Percentiles rank a stretch among this genome's conserved stretches.
Conservation (phyloP, 768 basidiomycete species). For the Suillus placidus region DNA sequence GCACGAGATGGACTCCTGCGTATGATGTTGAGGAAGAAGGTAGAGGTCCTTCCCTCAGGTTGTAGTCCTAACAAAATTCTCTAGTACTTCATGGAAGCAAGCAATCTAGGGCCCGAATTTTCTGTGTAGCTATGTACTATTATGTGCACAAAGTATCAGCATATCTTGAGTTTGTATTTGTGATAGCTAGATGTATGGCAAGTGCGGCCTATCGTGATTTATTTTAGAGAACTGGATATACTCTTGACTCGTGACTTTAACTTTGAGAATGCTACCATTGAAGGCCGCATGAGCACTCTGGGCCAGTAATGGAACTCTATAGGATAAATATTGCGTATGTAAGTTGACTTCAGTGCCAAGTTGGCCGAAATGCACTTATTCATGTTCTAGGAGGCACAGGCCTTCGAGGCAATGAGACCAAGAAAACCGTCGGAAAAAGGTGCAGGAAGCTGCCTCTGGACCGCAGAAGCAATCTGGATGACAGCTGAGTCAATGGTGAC, state of each 20-base stretch:
- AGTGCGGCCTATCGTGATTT: neutral
- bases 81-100: neutral
- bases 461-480: slow-evolving; percentile 4
- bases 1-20: neutral
- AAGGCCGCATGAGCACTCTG: too few species aligned
- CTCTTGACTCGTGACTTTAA: neutral
- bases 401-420: slow-evolving; percentile 42
- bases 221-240: neutral
- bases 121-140: neutral
- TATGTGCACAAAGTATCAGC: neutral
- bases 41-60: neutral
- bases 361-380: slow-evolving; percentile 41
- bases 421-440: slow-evolving; percentile 58
- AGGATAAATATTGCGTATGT: neutral
- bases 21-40: neutral
- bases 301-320: neutral
- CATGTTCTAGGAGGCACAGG: slow-evolving; percentile 58
- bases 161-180: neutral
- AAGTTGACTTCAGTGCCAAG: too few species aligned
- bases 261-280: neutral
- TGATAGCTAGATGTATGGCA: neutral
- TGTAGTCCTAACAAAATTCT: too few species aligned
- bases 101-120: neutral
- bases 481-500: neutral
- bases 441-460: slow-evolving; percentile 56